A percentile compares a stretch with the other conserved stretches of the same genome.
Conservation (phyloP, 2,329 filamentous ascomycete species). For the Cadophora gregata region DNA sequence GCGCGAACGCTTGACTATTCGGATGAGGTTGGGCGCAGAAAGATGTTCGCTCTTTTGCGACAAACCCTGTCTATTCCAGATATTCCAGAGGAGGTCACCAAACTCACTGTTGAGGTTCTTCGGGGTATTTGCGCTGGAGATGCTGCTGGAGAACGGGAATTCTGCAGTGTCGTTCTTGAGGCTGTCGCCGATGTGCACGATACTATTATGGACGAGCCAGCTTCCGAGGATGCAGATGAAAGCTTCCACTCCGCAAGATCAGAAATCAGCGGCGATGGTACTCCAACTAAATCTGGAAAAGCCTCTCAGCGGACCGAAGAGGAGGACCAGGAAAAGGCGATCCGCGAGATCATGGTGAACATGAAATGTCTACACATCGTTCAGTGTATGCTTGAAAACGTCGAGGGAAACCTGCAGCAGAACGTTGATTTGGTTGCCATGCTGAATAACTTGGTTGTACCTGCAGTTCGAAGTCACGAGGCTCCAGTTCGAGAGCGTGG, state of each 20-base stretch:
- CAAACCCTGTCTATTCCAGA: conserved; percentile 86
- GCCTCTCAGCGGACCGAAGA: conserved; percentile 60
- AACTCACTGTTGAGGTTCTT: conserved; percentile 81
- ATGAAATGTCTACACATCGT: conserved; percentile 98
- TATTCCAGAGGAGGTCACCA: conserved; percentile 90
- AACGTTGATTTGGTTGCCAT: conserved; percentile 95
- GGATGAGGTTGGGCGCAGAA: conserved; percentile 93
- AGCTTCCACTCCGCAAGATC: conserved; percentile 95
- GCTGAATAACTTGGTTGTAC: conserved; percentile 95
- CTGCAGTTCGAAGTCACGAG: conserved; percentile 91
- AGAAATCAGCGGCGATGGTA: conserved; percentile 74
- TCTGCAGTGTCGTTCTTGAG: conserved; percentile 86
- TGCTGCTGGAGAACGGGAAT: conserved; percentile 77
- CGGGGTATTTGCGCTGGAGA: conserved; percentile 82
- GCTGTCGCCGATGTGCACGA: conserved; percentile 97
- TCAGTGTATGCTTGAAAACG: conserved; percentile 95
- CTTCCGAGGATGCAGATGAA: conserved; percentile 67
- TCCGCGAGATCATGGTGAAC: conserved; percentile 93
- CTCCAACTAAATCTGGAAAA: conserved; percentile 52
- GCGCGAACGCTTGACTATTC: conserved; percentile 92
- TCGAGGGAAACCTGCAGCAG: conserved; percentile 84
- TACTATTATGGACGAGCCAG: conserved; percentile 77
- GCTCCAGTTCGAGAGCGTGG: conserved; percentile 91
- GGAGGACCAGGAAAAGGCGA: conserved; percentile 73
- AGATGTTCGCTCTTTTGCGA: conserved; percentile 92